phyloP scores from a whole-genome alignment of 139 green algal genomes.

The Picochlorum sp. region DNA sequence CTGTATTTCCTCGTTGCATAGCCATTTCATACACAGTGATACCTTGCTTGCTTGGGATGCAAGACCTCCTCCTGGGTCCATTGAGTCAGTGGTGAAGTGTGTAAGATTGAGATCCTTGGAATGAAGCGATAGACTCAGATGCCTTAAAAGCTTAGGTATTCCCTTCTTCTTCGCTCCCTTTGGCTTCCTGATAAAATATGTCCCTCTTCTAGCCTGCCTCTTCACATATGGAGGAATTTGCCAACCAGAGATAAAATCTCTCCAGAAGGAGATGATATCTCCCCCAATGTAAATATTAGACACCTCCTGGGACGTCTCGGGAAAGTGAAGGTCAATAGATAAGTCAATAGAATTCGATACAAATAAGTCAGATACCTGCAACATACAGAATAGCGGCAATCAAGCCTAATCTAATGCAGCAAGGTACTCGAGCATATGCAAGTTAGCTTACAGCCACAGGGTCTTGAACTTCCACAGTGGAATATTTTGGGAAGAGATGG shows the following conservation, averaged over 20 bases:
- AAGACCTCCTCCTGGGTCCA: slow-evolving; percentile 5
- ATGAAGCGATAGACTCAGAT: slow-evolving; percentile 5
- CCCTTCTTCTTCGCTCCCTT: slow-evolving; percentile 1
- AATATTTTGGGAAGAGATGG: slow-evolving; percentile 52
- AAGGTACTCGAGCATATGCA: not conserved
- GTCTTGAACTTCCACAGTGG: slow-evolving; percentile 20
- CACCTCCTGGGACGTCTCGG: not conserved
- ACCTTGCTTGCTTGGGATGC: not conserved
- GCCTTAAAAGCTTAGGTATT: slow-evolving; percentile 20
- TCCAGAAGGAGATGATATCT: slow-evolving; percentile 29
- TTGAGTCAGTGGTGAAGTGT: slow-evolving; percentile 26
- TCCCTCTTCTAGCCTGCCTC: slow-evolving; percentile 26
- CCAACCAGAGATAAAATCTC: slow-evolving; percentile 1
- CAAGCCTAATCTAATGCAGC: slow-evolving; percentile 12
- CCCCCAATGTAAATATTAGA: slow-evolving; percentile 29
- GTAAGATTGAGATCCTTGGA: slow-evolving; percentile 19
- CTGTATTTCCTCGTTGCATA: slow-evolving; percentile 24
- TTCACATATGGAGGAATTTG: slow-evolving; percentile 19
- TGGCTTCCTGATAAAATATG: slow-evolving; percentile 32
- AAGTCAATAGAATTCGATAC: not conserved
- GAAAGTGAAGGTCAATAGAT: not conserved
- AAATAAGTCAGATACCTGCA: not conserved
- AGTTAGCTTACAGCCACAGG: slow-evolving; percentile 19
- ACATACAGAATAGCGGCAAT: not conserved
- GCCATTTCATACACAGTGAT: slow-evolving; percentile 4